phyloP scores from a whole-genome alignment of 2,329 filamentous ascomycete genomes.

The Hymenoscyphus scutula region DNA sequence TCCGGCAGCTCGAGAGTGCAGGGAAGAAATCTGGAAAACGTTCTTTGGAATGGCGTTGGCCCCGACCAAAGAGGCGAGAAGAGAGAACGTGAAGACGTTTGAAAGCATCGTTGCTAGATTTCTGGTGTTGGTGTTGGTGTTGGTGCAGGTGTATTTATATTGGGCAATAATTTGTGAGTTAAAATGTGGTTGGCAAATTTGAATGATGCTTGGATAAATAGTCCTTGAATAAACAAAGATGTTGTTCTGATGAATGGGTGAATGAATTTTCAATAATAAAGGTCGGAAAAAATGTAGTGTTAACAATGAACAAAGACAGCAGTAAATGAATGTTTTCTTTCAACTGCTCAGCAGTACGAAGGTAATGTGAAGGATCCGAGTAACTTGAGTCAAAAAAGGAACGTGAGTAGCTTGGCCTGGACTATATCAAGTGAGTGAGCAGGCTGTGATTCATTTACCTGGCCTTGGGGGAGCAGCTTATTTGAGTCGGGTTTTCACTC shows the following conservation, averaged over 20 bases:
- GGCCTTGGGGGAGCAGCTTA: not conserved
- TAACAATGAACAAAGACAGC: not conserved
- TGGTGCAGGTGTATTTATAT: too few species aligned
- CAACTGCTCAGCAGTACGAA: not conserved
- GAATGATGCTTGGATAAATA: not conserved
- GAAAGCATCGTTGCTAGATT: slow-evolving; percentile 7
- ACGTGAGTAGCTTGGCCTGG: not conserved
- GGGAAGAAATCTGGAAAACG: not conserved
- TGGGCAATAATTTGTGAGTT: too few species aligned
- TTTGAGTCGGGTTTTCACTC: not conserved
- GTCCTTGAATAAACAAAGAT: not conserved
- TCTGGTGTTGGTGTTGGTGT: not conserved
- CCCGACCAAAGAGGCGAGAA: slow-evolving; percentile 13
- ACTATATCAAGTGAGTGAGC: not conserved
- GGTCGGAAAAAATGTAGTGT: not conserved
- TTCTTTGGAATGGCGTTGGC: slow-evolving; percentile 14
- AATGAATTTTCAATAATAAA: not conserved
- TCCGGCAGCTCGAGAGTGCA: slow-evolving; percentile 14
- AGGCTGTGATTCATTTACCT: not conserved
- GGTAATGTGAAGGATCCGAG: not conserved
- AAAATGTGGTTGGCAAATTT: too few species aligned
- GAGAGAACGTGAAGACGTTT: slow-evolving; percentile 8
- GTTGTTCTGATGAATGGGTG: not conserved
- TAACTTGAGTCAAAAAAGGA: not conserved
- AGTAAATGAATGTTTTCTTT: not conserved